phyloP scores from a whole-genome alignment of 345 rosid species.

The Physaria fendleri region DNA sequence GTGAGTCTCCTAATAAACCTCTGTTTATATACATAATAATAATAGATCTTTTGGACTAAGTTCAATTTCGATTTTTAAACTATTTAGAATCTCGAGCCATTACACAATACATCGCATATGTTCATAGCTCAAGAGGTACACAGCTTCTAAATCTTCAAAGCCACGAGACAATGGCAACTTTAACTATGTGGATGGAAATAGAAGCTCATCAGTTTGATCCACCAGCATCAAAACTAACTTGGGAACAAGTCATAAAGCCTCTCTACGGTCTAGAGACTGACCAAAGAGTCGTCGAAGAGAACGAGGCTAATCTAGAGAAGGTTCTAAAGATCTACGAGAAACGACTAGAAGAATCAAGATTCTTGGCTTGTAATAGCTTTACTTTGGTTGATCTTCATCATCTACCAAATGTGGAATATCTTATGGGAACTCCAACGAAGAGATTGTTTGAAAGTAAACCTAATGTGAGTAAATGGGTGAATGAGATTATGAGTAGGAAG shows the following conservation, averaged over 20 bases:
- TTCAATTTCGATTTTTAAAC: background rate
- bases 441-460: slow-evolving; percentile 37
- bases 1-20: slow-evolving; percentile 28
- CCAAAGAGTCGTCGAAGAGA: slow-evolving; percentile 6
- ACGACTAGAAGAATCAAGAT: slow-evolving; percentile 12
- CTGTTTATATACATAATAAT: background rate
- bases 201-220: slow-evolving; percentile 55
- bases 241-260: slow-evolving; percentile 12
- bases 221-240: slow-evolving; percentile 9
- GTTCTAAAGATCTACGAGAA: slow-evolving; percentile 54
- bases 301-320: slow-evolving; percentile 13
- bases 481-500: slow-evolving; percentile 43
- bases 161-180: background rate
- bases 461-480: slow-evolving; percentile 45
- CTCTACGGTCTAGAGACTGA: slow-evolving; percentile 7
- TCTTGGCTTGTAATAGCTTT: slow-evolving; percentile 25
- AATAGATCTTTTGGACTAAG: background rate
- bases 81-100: slow-evolving; percentile 33
- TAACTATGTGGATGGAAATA: slow-evolving; percentile 21
- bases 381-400: slow-evolving; percentile 32
- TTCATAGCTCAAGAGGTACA: slow-evolving; percentile 7
- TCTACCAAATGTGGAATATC: slow-evolving; percentile 25
- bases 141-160: slow-evolving; percentile 4
- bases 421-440: slow-evolving; percentile 36
- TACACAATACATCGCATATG: slow-evolving; percentile 13